A percentile compares a stretch with the other conserved stretches of the same genome.
Evolutionary conservation across 1,284 basidiomycete genomes (phyloP).

Genomic region (Cryptococcus amylolentus): DNA sequence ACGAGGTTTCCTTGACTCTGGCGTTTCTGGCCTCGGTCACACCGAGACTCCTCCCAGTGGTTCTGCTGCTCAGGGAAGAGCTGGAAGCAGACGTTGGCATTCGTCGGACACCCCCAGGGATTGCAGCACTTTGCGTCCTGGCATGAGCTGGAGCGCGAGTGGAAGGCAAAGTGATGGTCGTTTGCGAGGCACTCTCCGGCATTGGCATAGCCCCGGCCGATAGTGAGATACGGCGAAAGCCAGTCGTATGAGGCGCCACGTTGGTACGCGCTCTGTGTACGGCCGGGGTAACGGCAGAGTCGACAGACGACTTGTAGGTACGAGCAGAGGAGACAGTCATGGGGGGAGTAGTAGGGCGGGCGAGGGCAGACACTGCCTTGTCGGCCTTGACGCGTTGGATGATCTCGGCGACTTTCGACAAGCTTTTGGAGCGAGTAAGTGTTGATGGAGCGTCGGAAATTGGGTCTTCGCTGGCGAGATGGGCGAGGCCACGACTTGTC

Average conservation of each 20-base stretch:
- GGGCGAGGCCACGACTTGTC: not conserved
- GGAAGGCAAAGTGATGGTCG: slow-evolving; percentile 1
- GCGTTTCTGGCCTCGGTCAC: too few relatives aligned
- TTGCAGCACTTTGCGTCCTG: not conserved
- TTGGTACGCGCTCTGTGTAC: not conserved
- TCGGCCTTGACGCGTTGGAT: slow-evolving; percentile 13
- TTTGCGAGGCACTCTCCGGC: slow-evolving; percentile 14
- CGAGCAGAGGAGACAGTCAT: slow-evolving; percentile 5
- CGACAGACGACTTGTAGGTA: slow-evolving; percentile 3
- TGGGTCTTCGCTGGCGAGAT: not conserved
- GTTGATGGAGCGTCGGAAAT: not conserved
- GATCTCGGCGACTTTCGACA: slow-evolving; percentile 17
- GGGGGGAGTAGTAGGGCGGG: not conserved
- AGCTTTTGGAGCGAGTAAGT: slow-evolving; percentile 11
- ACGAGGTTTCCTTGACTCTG: too few relatives aligned
- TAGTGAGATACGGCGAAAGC: slow-evolving; percentile 16
- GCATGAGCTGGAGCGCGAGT: not conserved
- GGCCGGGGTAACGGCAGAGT: slow-evolving; percentile 1
- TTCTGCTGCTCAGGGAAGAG: not conserved
- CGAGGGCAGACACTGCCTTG: not conserved
- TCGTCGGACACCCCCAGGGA: too few relatives aligned
- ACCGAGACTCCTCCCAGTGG: not conserved
- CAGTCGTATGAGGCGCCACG: slow-evolving; percentile 1
- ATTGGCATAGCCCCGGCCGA: slow-evolving; percentile 21
- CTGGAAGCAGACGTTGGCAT: too few relatives aligned